These are phyloP conservation scores for Huntiella decipiens DNA, from an alignment of 2,329 filamentous ascomycete species.

Conservation along the genomic window DNA sequence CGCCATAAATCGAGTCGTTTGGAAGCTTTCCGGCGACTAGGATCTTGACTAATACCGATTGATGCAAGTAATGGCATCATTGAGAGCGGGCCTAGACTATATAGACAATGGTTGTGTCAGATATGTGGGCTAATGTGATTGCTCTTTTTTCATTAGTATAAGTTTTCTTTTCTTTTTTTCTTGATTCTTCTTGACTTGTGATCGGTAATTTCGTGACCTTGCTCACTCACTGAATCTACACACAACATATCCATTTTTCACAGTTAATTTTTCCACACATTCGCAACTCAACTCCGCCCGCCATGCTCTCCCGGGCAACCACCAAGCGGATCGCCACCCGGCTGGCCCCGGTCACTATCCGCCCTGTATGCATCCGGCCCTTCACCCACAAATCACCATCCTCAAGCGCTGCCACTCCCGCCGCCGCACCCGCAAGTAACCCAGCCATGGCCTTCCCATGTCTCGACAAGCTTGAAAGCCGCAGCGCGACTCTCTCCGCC, in stretches of 20 bases:
- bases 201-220: background rate
- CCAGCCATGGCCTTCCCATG: slow-evolving; percentile 80
- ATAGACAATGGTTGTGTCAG: no score
- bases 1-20: background rate
- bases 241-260: background rate
- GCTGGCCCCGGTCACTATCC: background rate
- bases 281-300: background rate
- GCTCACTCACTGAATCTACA: background rate
- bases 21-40: no score
- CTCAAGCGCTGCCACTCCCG: background rate
- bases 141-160: background rate
- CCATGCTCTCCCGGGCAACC: slow-evolving; percentile 3
- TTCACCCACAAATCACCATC: slow-evolving; percentile 3
- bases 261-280: background rate
- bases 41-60: no score
- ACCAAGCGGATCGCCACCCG: no score
- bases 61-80: no score
- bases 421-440: slow-evolving; percentile 37
- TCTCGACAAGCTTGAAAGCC: slow-evolving; percentile 64
- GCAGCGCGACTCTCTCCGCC: slow-evolving; percentile 53
- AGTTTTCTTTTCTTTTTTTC: background rate
- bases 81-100: no score
- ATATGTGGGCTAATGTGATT: background rate
- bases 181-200: background rate
- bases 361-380: background rate